Evolutionary conservation across 2,329 filamentous ascomycete species (phyloP).

Genomic region (Fusarium albosuccineum): DNA sequence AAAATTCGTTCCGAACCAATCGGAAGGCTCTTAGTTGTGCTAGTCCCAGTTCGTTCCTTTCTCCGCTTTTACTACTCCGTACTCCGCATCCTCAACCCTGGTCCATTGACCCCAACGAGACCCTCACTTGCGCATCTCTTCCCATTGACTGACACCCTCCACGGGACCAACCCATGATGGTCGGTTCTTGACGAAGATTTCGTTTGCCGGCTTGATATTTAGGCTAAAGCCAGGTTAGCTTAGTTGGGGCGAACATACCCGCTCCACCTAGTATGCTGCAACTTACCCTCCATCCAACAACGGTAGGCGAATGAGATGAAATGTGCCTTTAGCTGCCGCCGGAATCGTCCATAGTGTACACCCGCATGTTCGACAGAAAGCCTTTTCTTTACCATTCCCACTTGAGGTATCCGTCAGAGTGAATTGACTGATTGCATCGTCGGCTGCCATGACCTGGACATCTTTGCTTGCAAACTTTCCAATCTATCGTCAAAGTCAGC

Average conservation of each 20-base stretch:
- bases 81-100: slow-evolving; percentile 8
- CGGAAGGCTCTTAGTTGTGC: slow-evolving; percentile 1
- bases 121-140: slow-evolving; percentile 44
- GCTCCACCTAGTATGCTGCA: background rate
- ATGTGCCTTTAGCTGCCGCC: slow-evolving; percentile 39
- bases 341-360: slow-evolving; percentile 48
- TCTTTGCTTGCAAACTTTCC: slow-evolving; percentile 43
- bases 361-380: slow-evolving; percentile 45
- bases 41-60: background rate
- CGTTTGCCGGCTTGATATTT: slow-evolving; percentile 38
- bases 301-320: slow-evolving; percentile 41
- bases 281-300: slow-evolving; percentile 45
- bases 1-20: slow-evolving; percentile 19
- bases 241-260: background rate
- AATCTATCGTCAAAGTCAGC: slow-evolving; percentile 27
- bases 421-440: slow-evolving; percentile 28
- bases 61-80: slow-evolving; percentile 13
- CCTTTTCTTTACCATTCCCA: slow-evolving; percentile 43
- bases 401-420: slow-evolving; percentile 43
- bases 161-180: slow-evolving; percentile 43
- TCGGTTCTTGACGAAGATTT: slow-evolving; percentile 47
- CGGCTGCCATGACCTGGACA: slow-evolving; percentile 18
- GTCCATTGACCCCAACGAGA: background rate
- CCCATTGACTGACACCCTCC: slow-evolving; percentile 43
- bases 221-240: slow-evolving; percentile 22